Conservation (phyloP, 768 basidiomycete genomes). For the Gautieria morchelliformis region DNA sequence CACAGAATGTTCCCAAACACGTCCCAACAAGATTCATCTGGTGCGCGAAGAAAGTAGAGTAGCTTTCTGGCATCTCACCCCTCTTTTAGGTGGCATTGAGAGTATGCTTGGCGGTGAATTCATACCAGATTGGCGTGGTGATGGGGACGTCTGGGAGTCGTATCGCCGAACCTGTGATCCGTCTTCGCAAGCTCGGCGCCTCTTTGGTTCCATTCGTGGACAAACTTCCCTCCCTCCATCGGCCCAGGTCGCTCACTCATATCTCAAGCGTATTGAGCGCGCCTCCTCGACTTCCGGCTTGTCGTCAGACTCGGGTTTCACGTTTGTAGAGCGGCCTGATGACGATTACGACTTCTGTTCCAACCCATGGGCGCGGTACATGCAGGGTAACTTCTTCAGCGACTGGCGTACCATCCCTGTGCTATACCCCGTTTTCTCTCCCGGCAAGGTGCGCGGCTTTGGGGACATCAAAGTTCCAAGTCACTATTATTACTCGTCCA, state of each 20-base stretch:
- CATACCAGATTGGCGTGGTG: conserved; percentile 74
- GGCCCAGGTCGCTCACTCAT: background rate
- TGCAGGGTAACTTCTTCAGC: conserved; percentile 94
- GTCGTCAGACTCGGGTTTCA: conserved; percentile 44
- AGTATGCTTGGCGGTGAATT: conserved; percentile 53
- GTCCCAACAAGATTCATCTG: conserved; percentile 33
- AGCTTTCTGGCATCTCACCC: background rate
- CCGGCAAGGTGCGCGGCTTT: conserved; percentile 79
- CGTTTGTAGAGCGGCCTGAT: conserved; percentile 55
- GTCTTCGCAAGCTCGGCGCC: conserved; percentile 64
- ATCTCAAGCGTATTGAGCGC: background rate
- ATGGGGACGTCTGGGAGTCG: conserved; percentile 88
- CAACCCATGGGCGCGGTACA: conserved; percentile 73
- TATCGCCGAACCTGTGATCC: conserved; percentile 87
- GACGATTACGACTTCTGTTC: conserved; percentile 68
- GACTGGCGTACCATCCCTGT: conserved; percentile 87
- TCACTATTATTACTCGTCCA: conserved; percentile 90
- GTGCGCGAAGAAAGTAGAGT: conserved; percentile 14
- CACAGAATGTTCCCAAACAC: conserved; percentile 61
- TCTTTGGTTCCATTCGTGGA: conserved; percentile 69
- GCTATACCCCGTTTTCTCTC: conserved; percentile 92
- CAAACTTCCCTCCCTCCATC: background rate
- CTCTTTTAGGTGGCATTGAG: conserved; percentile 36
- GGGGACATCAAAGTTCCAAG: conserved; percentile 90
- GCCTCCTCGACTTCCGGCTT: conserved; percentile 1